Evolutionary conservation across 169 alveolate genomes (phyloP).

Genomic region (Plasmodium gonderi): DNA sequence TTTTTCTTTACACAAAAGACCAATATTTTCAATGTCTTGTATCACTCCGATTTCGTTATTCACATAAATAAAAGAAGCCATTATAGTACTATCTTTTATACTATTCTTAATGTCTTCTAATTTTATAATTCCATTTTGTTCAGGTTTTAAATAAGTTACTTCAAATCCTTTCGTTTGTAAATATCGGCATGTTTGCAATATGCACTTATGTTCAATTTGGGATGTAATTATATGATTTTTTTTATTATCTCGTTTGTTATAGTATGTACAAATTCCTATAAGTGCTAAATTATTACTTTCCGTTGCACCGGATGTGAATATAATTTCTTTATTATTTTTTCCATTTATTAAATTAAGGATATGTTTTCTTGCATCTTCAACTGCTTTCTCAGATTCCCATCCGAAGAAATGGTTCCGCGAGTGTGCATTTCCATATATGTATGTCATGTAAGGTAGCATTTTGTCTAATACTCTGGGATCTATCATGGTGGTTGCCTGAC

Average conservation of each 20-base stretch:
- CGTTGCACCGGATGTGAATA: constrained; percentile 99
- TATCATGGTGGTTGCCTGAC: constrained; percentile 97
- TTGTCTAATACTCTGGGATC: constrained; percentile 98
- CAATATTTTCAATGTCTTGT: constrained; percentile 95
- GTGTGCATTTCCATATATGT: constrained; percentile 97
- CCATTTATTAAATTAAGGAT: constrained; percentile 90
- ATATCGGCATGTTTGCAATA: constrained; percentile 92
- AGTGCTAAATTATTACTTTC: constrained; percentile 97
- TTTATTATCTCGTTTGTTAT: constrained; percentile 80
- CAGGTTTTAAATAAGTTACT: constrained; percentile 95
- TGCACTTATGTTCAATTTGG: constrained; percentile 98
- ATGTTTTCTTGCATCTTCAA: constrained; percentile 93
- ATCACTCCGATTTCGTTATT: constrained; percentile 98
- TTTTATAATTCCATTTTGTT: constrained; percentile 90
- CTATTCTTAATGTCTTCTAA: constrained; percentile 91
- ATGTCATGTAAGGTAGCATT: constrained; percentile 97
- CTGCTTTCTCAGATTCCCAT: constrained; percentile 96
- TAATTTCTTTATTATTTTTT: constrained; percentile 92
- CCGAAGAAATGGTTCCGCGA: constrained; percentile 97
- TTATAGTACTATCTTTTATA: constrained; percentile 94
- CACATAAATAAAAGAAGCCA: constrained; percentile 94
- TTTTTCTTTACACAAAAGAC: constrained; percentile 93
- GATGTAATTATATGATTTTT: constrained; percentile 97
- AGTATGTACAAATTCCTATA: constrained; percentile 92
- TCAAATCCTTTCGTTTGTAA: constrained; percentile 93